Evolutionary conservation across 2,329 filamentous ascomycete genomes (phyloP).

Genomic region (Penicillium sp.): DNA sequence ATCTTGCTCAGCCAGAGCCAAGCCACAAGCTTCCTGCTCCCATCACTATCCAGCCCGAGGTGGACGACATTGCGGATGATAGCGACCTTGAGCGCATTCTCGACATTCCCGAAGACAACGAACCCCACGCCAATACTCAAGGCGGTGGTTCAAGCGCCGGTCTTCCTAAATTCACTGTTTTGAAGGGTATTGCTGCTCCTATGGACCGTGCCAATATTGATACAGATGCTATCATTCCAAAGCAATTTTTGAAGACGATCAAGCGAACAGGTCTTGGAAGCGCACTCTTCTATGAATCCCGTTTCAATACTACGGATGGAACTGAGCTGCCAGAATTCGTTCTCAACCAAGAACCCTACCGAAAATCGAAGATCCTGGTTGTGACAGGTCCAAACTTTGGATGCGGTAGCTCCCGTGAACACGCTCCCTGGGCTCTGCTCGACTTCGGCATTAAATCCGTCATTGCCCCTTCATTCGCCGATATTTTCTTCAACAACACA

Average conservation of each 20-base stretch:
- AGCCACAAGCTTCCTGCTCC: slow-evolving; percentile 52
- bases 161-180: slow-evolving; percentile 75
- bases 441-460: slow-evolving; percentile 95
- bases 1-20: slow-evolving; percentile 57
- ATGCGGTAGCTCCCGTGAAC: slow-evolving; percentile 87
- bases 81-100: slow-evolving; percentile 62
- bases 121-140: slow-evolving; percentile 59
- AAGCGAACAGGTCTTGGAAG: slow-evolving; percentile 90
- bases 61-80: slow-evolving; percentile 58
- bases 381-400: slow-evolving; percentile 93
- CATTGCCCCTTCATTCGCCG: slow-evolving; percentile 81
- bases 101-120: slow-evolving; percentile 60
- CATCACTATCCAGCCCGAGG: slow-evolving; percentile 56
- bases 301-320: slow-evolving; percentile 66
- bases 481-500: slow-evolving; percentile 99
- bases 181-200: slow-evolving; percentile 83
- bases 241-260: slow-evolving; percentile 99
- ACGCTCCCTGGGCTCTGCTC: slow-evolving; percentile 93
- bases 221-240: slow-evolving; percentile 98
- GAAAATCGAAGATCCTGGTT: slow-evolving; percentile 80
- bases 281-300: slow-evolving; percentile 81
- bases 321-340: slow-evolving; percentile 76
- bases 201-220: slow-evolving; percentile 88
- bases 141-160: slow-evolving; percentile 53
- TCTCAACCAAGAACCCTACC: slow-evolving; percentile 86